A percentile compares a stretch with the other conserved stretches of the same genome.
These are phyloP conservation scores for Penicillium sclerotiorum DNA, from an alignment of 2,329 filamentous ascomycete genomes.

Conservation along the genomic window DNA sequence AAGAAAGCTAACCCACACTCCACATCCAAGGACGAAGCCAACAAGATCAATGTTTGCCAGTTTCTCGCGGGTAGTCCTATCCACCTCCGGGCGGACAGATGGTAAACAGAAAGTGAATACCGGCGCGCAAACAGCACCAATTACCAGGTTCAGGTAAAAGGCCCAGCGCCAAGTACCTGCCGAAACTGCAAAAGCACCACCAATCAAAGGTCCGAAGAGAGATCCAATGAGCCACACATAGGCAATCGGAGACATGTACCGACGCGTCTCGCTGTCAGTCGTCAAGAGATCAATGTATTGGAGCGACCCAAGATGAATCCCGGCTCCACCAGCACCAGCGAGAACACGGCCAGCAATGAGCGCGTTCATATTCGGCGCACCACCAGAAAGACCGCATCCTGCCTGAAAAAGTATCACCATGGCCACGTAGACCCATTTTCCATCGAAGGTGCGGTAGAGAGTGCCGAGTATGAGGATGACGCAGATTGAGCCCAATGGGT, in stretches of 20 bases:
- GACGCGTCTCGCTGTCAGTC: neutral
- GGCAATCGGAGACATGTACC: neutral
- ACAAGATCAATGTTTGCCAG: neutral
- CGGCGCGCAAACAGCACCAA: neutral
- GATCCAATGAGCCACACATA: neutral
- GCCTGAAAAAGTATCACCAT: neutral
- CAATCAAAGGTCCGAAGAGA: neutral
- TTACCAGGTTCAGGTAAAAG: constrained; percentile 2
- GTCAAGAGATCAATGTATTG: neutral
- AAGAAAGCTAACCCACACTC: no score
- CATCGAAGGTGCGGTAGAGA: no score
- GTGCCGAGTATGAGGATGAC: no score
- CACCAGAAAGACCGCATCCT: neutral
- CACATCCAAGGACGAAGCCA: neutral
- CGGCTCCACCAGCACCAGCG: constrained; percentile 1
- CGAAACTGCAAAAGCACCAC: neutral
- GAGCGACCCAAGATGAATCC: neutral
- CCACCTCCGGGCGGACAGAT: neutral
- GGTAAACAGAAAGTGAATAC: neutral
- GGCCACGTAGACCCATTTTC: neutral
- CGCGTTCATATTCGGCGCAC: neutral
- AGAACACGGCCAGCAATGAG: constrained; percentile 1
- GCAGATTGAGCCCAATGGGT: no score
- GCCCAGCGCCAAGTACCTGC: neutral
- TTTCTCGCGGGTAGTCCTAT: neutral